Evolutionary conservation across 78 protist genomes (phyloP), one percentile per base, ranked within the genome.

Genomic region (Dictyostelium brefeldianum): DNA sequence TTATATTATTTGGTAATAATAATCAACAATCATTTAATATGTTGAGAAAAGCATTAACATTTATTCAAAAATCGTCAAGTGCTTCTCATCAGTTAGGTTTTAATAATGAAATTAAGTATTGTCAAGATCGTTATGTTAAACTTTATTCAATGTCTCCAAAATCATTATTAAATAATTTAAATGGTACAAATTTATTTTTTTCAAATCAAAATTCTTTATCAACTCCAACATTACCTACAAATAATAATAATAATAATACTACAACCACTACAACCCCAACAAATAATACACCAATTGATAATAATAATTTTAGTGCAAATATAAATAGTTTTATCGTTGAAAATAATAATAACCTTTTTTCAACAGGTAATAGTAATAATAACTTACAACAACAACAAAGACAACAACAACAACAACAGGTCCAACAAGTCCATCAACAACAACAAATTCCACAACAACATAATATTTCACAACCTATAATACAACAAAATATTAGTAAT

Each of bases 81-180:
- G 59, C 50, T 17, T 67, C 95, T 4, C 29, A 43, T 48, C 69
- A 56, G 25, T 67, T 81, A 54, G 89, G 91, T 22, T 81, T 90
- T 48, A 80, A 59, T 17, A 90, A 90, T 90, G 89, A 90, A 80
- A 90, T 56, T 81, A 51, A 53, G 31, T 81, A 80, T 65, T 64
- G 64, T 20, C 47, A 74, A 17, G 89, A 90, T 67, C 36, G 84
- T 27, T 75, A 56, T 29, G 9, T 41, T 17, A 77, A 77, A 50
- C 80, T 87, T 51, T 53, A 64, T 47, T 29, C 59, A 36, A 41
- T 53, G 29, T 5, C 92, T 0, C 75, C 80, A 47, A 56, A 87
- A 56, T 25, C 57, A 10, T 50, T 79, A 25, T 18, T 87, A 29
- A 64, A 79, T 31, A 62, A 14, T 65, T 14, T 87, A 9, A 65